These are phyloP conservation scores for Phaffia rhodozyma DNA, from an alignment of 1,284 basidiomycete species.

Conservation along the genomic window DNA sequence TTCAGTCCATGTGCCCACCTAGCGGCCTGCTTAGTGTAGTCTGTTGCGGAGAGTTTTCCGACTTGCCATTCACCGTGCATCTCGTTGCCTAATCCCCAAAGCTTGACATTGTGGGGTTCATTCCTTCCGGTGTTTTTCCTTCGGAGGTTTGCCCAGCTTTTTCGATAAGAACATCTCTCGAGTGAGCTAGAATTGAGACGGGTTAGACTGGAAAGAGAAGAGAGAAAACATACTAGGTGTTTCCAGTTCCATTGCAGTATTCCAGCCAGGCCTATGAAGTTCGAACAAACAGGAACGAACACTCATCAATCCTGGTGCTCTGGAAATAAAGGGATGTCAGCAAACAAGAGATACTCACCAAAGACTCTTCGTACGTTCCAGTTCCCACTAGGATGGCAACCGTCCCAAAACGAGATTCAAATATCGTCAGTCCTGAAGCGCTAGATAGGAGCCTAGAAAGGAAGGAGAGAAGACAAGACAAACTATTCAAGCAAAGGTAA, in stretches of 20 bases:
- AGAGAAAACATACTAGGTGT: slow-evolving; percentile 27
- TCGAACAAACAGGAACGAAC: too few species aligned
- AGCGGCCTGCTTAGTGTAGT: slow-evolving; percentile 48
- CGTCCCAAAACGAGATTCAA: too few species aligned
- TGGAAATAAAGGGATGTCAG: too few species aligned
- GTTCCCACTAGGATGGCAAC: slow-evolving; percentile 40
- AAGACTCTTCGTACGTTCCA: slow-evolving; percentile 48
- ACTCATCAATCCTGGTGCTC: too few species aligned
- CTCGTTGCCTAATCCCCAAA: slow-evolving; percentile 39
- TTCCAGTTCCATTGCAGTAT: slow-evolving; percentile 47
- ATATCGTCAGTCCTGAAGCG: not conserved
- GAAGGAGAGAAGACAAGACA: not conserved
- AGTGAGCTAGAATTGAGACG: not conserved
- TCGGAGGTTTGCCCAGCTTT: slow-evolving; percentile 46
- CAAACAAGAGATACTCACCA: slow-evolving; percentile 27
- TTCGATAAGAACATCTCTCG: slow-evolving; percentile 20
- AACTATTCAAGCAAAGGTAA: slow-evolving; percentile 49
- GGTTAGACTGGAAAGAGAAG: not conserved
- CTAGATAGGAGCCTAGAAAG: not conserved
- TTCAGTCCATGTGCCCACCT: slow-evolving; percentile 54
- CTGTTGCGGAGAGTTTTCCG: slow-evolving; percentile 47
- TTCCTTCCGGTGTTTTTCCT: slow-evolving; percentile 48
- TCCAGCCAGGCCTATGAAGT: slow-evolving; percentile 42
- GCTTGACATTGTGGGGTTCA: slow-evolving; percentile 46
- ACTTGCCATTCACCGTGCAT: slow-evolving; percentile 56